A percentile compares a stretch with the other conserved stretches of the same genome.
Conservation (phyloP, 352 stramenopile species). For the Achlya hypogyna region DNA sequence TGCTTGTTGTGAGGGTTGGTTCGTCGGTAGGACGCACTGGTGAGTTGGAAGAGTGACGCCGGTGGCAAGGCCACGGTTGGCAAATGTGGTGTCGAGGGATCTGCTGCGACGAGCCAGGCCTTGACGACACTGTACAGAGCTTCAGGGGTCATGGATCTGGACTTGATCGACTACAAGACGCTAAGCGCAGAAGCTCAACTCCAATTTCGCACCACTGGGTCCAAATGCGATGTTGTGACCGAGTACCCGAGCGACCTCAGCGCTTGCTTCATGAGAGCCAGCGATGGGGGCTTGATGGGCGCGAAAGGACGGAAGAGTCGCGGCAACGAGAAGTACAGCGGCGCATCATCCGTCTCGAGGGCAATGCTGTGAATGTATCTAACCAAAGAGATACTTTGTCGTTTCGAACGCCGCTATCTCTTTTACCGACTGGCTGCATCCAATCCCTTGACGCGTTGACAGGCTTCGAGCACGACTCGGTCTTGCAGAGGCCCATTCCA, state of each 20-base stretch:
- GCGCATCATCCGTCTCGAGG: background rate
- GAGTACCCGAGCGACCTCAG: background rate
- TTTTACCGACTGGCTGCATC: background rate
- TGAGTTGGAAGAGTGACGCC: no score
- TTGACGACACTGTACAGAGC: slow-evolving; percentile 5
- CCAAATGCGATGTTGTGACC: background rate
- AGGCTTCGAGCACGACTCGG: background rate
- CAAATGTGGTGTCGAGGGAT: background rate
- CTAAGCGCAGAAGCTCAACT: background rate
- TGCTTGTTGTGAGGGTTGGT: no score
- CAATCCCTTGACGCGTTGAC: no score
- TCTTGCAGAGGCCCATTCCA: slow-evolving; percentile 15
- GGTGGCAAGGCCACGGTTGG: background rate
- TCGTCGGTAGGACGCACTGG: no score
- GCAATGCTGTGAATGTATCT: background rate
- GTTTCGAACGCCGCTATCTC: background rate
- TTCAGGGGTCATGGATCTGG: background rate
- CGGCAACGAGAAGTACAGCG: slow-evolving; percentile 1
- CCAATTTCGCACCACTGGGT: background rate
- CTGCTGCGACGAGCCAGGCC: background rate
- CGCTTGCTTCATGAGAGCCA: background rate
- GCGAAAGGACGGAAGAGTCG: slow-evolving; percentile 8
- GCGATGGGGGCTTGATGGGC: background rate
- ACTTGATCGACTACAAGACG: slow-evolving; percentile 6
- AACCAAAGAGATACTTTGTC: background rate